Evolutionary conservation across 1,284 basidiomycete genomes (phyloP).

Genomic region (Pascua sp.): DNA sequence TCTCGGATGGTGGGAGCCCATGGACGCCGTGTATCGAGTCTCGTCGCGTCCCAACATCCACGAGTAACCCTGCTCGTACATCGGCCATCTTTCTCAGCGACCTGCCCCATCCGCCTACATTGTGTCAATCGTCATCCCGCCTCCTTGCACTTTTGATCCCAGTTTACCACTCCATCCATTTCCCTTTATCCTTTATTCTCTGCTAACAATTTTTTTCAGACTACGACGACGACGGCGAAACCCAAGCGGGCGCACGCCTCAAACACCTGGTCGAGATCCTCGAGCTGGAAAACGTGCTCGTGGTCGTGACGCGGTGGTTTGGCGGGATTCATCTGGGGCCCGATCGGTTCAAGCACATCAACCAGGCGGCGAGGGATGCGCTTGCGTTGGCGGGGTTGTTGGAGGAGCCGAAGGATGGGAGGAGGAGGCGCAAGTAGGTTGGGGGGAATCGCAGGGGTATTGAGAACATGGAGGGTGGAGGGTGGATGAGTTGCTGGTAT

Average conservation of each 20-base stretch:
- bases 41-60: too few relatives aligned
- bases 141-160: too few relatives aligned
- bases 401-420: conserved; percentile 42
- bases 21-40: too few relatives aligned
- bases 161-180: too few relatives aligned
- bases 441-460: not conserved
- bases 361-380: conserved; percentile 81
- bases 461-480: too few relatives aligned
- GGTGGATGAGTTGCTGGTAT: not conserved
- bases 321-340: conserved; percentile 68
- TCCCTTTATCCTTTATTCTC: too few relatives aligned
- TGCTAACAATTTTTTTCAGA: conserved; percentile 57
- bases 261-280: conserved; percentile 84
- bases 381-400: conserved; percentile 77
- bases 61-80: too few relatives aligned
- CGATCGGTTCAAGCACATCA: conserved; percentile 89
- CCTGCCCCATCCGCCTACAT: too few relatives aligned
- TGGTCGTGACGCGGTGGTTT: conserved; percentile 62
- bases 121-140: too few relatives aligned
- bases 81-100: too few relatives aligned
- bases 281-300: conserved; percentile 64
- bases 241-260: conserved; percentile 78
- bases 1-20: too few relatives aligned
- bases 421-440: not conserved
- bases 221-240: conserved; percentile 90